Evolutionary conservation across 768 basidiomycete species (phyloP), one percentile per base, ranked within the genome.

Genomic region (Boletus tylopilopsis): DNA sequence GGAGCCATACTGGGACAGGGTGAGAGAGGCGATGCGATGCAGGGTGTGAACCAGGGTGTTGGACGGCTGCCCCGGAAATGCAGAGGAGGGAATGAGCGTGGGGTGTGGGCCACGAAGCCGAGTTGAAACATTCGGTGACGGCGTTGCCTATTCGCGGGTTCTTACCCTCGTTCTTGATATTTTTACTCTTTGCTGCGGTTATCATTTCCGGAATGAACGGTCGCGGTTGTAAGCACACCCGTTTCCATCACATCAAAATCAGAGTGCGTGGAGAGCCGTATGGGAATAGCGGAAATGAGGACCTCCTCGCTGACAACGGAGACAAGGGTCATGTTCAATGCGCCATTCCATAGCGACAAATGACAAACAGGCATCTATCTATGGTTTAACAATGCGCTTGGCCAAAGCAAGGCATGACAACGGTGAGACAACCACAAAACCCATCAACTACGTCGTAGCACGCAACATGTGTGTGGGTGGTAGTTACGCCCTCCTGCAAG

Each of bases 381-480:
- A 63, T 25, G 13, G 24, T 13, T 32, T 40, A 57, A 61, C 43
- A 58, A 59, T 55, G 62, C 63, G 50, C 59, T 68, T 66, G 72
- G 55, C 69, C 61, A 63, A 52, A 69, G 69, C 71, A 71, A 61
- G 67, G 56, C 48, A 30, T 37, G 42, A 56, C 49, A 53, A 50
- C 44, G 36, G 51, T 27, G 42, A 56, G 47, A 55, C 45, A 47
- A 47, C 32, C 6, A 18, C 42, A 39, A 39, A 33, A 41, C 62
- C 59, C 64, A 68, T 69, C 66, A 50, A 68, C 63, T 62, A 68
- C 52, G 21, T 18, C 50, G 51, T 64, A 68, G 64, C 58, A 64
- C 60, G 24, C 53, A 16, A 47, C 29, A 34, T 41, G 51, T 34
- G 50, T 51, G 68, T 66, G 61, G 51, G 56, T 38, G 18, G 33